Percentiles rank a stretch among this genome's conserved stretches.
phyloP scores from a whole-genome alignment of 495 filamentous ascomycete species.

The Cercophora scortea region DNA sequence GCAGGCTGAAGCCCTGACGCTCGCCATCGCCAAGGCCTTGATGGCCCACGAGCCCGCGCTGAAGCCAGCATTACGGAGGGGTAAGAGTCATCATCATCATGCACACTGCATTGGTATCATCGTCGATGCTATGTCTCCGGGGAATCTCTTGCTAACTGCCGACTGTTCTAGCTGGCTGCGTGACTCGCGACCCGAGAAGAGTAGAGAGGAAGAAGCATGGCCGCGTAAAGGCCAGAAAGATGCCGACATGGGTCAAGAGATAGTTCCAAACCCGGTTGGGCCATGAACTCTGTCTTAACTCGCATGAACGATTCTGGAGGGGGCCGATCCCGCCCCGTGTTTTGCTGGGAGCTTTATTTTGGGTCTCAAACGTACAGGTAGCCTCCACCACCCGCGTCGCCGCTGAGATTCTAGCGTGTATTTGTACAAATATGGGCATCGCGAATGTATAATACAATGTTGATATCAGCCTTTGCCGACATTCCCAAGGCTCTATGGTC shows the following conservation, averaged over 20 bases:
- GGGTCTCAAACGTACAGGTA: constrained; percentile 9
- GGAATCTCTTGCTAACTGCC: constrained; percentile 13
- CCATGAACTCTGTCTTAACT: constrained; percentile 3
- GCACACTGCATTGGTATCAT: not conserved
- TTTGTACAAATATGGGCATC: not conserved
- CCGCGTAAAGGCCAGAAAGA: constrained; percentile 92
- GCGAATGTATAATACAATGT: constrained; percentile 17
- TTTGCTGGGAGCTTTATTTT: constrained; percentile 11
- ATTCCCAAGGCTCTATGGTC: not conserved
- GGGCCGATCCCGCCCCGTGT: constrained; percentile 1
- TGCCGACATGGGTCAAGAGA: constrained; percentile 96
- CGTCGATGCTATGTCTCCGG: constrained; percentile 2
- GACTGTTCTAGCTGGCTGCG: constrained; percentile 63
- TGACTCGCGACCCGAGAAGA: constrained; percentile 82
- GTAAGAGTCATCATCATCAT: constrained; percentile 52
- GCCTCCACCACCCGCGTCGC: constrained; percentile 3
- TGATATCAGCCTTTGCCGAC: not conserved
- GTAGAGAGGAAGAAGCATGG: constrained; percentile 99
- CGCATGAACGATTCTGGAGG: constrained; percentile 13
- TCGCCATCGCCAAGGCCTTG: constrained; percentile 85
- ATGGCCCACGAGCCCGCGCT: constrained; percentile 82
- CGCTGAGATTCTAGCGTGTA: not conserved
- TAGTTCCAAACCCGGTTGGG: constrained; percentile 25
- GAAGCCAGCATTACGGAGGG: constrained; percentile 80
- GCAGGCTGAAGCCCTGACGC: constrained; percentile 88